Evolutionary conservation across 192 early-diverging fungal species (phyloP).

Genomic region (Mortierella alpina): DNA sequence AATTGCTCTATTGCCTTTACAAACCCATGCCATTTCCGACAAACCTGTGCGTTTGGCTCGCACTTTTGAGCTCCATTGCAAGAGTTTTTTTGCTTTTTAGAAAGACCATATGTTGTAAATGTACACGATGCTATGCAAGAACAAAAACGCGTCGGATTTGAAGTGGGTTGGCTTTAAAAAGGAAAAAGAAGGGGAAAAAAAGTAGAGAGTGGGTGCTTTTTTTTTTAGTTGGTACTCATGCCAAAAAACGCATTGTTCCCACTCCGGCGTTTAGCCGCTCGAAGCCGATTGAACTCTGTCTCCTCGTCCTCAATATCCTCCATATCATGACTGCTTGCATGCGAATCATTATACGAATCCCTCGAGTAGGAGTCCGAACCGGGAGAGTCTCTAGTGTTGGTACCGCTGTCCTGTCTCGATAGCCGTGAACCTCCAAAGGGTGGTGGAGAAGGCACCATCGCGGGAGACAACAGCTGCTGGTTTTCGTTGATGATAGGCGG

Average conservation of each 20-base stretch:
- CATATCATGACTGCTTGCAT: slow-evolving; percentile 23
- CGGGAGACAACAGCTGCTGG: slow-evolving; percentile 28
- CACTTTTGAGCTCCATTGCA: too few relatives aligned
- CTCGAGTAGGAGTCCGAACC: slow-evolving; percentile 43
- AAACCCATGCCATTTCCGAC: too few relatives aligned
- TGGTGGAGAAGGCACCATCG: slow-evolving; percentile 20
- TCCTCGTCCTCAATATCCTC: slow-evolving; percentile 36
- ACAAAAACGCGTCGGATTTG: slow-evolving; percentile 6
- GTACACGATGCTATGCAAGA: neutral
- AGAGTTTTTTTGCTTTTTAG: too few relatives aligned
- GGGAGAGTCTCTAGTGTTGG: slow-evolving; percentile 32
- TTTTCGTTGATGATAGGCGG: slow-evolving; percentile 38
- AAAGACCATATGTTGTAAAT: too few relatives aligned
- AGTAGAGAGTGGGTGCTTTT: neutral
- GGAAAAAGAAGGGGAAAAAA: neutral
- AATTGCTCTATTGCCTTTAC: too few relatives aligned
- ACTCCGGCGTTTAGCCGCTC: slow-evolving; percentile 42
- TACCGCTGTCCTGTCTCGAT: slow-evolving; percentile 36
- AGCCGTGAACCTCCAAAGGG: slow-evolving; percentile 34
- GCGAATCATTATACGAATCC: slow-evolving; percentile 15
- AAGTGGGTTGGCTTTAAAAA: neutral
- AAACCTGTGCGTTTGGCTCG: too few relatives aligned
- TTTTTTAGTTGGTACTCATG: slow-evolving; percentile 21
- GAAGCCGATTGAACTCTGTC: slow-evolving; percentile 17
- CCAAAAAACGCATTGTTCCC: slow-evolving; percentile 31